A percentile compares a stretch with the other conserved stretches of the same genome.
phyloP scores from a whole-genome alignment of 2,329 filamentous ascomycete genomes.

The Penicillium aurantiogriseum region DNA sequence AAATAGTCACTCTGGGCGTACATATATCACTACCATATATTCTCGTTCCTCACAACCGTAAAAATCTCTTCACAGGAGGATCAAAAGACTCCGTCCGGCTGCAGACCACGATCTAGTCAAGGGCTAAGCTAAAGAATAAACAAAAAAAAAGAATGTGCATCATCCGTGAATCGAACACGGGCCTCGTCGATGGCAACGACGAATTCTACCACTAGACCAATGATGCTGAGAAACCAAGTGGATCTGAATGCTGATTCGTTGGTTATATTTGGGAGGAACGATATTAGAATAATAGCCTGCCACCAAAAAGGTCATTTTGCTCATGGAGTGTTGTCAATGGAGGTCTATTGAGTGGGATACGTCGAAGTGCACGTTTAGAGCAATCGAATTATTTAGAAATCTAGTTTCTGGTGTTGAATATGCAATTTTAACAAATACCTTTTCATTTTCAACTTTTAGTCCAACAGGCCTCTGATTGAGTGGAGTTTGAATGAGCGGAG shows the following conservation, averaged over 20 bases:
- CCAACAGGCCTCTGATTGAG: background rate
- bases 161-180: slow-evolving; percentile 49
- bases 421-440: background rate
- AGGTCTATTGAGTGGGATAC: background rate
- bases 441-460: background rate
- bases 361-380: background rate
- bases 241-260: slow-evolving; percentile 7
- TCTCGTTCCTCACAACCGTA: too few relatives aligned
- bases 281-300: too few relatives aligned
- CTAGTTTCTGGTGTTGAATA: background rate
- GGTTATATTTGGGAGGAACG: background rate
- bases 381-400: background rate
- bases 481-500: background rate
- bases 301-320: too few relatives aligned
- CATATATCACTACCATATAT: too few relatives aligned
- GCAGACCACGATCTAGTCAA: too few relatives aligned
- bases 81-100: too few relatives aligned
- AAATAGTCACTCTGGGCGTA: too few relatives aligned
- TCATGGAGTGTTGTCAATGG: background rate
- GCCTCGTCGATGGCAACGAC: slow-evolving; percentile 48
- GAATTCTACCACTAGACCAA: slow-evolving; percentile 49
- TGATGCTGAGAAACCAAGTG: slow-evolving; percentile 30
- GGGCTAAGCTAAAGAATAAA: background rate
- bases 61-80: too few relatives aligned
- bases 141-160: slow-evolving; percentile 18